Conservation (phyloP, 768 basidiomycete genomes). For the Gelatoporia subvermispora region DNA sequence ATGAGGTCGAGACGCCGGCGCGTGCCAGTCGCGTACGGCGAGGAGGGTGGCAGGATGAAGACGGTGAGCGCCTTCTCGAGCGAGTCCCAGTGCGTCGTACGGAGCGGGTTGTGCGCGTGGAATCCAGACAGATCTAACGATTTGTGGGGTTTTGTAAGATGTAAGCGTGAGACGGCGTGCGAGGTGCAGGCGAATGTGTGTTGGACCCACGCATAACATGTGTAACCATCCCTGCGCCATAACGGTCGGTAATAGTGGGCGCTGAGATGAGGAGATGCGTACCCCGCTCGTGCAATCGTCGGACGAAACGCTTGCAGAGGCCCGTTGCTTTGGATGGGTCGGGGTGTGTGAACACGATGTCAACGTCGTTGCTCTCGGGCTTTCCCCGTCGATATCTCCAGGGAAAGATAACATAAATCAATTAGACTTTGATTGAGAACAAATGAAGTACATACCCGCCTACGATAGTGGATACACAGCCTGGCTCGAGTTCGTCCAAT, state of each 20-base stretch:
- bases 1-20: constrained; percentile 82
- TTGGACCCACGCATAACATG: constrained; percentile 73
- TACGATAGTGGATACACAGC: constrained; percentile 69
- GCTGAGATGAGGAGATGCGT: not conserved
- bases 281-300: constrained; percentile 51
- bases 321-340: constrained; percentile 51
- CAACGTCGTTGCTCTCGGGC: constrained; percentile 74
- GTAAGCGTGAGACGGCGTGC: not conserved
- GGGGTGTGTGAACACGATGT: constrained; percentile 81
- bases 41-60: constrained; percentile 53
- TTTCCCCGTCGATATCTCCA: constrained; percentile 83
- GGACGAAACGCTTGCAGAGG: constrained; percentile 57
- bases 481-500: constrained; percentile 54
- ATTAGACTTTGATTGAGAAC: too few relatives aligned
- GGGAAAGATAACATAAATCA: not conserved
- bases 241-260: not conserved
- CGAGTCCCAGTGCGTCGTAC: constrained; percentile 66
- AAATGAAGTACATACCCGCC: constrained; percentile 58
- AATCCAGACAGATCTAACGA: constrained; percentile 55
- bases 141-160: not conserved
- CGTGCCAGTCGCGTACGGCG: constrained; percentile 29
- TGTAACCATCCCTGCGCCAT: constrained; percentile 57
- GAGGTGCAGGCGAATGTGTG: not conserved
- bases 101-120: constrained; percentile 47
- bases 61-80: constrained; percentile 84